Evolutionary conservation across 2,329 filamentous ascomycete species (phyloP).

Genomic region (Verticillium isaacii): DNA sequence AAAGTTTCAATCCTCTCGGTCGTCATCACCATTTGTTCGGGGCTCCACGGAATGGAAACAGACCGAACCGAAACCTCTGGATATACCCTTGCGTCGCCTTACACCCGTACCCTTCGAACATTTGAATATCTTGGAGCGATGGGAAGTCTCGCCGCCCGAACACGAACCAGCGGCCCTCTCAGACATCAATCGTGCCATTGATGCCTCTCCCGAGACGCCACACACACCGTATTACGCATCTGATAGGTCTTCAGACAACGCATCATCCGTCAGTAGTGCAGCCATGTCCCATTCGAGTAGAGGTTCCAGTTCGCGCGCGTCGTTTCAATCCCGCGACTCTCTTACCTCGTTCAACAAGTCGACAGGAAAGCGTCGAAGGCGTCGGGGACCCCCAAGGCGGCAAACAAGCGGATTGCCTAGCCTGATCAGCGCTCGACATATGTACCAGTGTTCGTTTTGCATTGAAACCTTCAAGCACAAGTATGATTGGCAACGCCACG

Average conservation of each 20-base stretch:
- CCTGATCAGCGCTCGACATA: conserved; percentile 2
- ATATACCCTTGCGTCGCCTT: conserved; percentile 44
- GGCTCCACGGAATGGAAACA: conserved; percentile 20
- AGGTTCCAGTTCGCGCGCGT: conserved; percentile 11
- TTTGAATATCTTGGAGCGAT: conserved; percentile 14
- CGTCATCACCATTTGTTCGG: conserved; percentile 45
- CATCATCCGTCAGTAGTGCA: conserved; percentile 7
- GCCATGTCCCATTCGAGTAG: conserved; percentile 9
- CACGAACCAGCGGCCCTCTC: conserved; percentile 16
- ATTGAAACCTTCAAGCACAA: conserved; percentile 39
- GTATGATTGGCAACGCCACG: conserved; percentile 45
- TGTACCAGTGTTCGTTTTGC: conserved; percentile 41
- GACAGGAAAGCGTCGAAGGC: neutral
- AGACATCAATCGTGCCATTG: conserved; percentile 14
- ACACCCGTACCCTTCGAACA: conserved; percentile 26
- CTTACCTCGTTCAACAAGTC: conserved; percentile 10
- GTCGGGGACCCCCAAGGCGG: neutral
- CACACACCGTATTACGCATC: conserved; percentile 2
- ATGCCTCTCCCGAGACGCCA: conserved; percentile 8
- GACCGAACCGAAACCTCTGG: conserved; percentile 33
- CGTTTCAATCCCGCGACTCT: conserved; percentile 25
- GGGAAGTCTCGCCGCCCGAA: conserved; percentile 16
- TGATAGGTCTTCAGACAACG: conserved; percentile 17
- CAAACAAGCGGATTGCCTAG: neutral
- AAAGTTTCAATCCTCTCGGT: conserved; percentile 47